phyloP scores from a whole-genome alignment of 2,329 filamentous ascomycete species.

The Pseudogymnoascus sp. region DNA sequence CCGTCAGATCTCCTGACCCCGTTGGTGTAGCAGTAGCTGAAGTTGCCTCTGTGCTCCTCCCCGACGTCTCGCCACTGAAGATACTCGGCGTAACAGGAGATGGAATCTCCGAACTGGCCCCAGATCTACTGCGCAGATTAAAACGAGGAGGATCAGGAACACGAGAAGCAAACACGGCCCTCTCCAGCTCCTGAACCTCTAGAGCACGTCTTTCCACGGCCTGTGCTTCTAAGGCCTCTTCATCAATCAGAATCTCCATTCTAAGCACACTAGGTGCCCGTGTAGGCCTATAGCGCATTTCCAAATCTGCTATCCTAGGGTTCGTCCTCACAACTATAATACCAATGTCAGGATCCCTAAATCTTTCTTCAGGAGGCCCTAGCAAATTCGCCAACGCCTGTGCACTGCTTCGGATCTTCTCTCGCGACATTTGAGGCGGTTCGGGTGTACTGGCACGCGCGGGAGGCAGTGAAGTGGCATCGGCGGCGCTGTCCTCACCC shows the following conservation, averaged over 20 bases:
- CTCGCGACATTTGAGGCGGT: neutral
- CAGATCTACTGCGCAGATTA: neutral
- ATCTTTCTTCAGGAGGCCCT: neutral
- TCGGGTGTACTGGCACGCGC: neutral
- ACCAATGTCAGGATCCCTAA: neutral
- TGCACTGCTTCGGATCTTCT: neutral
- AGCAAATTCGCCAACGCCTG: neutral
- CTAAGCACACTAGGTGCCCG: neutral
- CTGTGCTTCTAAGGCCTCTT: neutral
- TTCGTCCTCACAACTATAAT: neutral
- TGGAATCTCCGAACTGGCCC: neutral
- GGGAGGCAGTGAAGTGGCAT: neutral
- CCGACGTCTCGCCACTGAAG: neutral
- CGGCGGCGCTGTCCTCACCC: neutral
- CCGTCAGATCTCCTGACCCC: neutral
- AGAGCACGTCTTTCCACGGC: neutral
- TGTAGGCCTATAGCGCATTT: neutral
- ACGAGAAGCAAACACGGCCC: neutral
- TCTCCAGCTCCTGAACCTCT: neutral
- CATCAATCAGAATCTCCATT: neutral
- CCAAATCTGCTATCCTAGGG: neutral
- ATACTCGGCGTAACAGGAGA: neutral
- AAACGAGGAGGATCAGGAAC: neutral
- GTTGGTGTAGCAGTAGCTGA: neutral
- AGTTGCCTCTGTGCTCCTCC: neutral